phyloP scores from a whole-genome alignment of 2,329 filamentous ascomycete species.

The Laburnicola sp. region DNA sequence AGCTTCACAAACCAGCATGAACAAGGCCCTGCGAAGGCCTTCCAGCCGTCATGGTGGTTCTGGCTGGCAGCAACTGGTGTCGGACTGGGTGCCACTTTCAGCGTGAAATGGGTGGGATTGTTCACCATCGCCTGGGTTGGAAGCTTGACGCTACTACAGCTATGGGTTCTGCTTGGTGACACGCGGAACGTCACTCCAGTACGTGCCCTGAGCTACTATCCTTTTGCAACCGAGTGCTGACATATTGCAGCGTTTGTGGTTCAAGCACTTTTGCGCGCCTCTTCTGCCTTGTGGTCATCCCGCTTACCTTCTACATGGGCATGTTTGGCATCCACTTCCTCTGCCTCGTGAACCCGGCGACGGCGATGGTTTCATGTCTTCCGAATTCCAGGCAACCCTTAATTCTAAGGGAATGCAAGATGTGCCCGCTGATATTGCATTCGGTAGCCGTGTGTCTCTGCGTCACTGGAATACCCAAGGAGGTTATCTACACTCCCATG shows the following conservation, averaged over 20 bases:
- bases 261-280: slow-evolving; percentile 90
- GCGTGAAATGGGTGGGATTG: slow-evolving; percentile 98
- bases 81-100: slow-evolving; percentile 83
- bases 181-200: slow-evolving; percentile 79
- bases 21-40: slow-evolving; percentile 84
- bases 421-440: slow-evolving; percentile 86
- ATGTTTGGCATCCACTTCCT: slow-evolving; percentile 98
- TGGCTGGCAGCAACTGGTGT: slow-evolving; percentile 89
- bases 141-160: slow-evolving; percentile 82
- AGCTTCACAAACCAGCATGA: slow-evolving; percentile 98
- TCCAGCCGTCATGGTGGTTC: slow-evolving; percentile 94
- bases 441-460: slow-evolving; percentile 82
- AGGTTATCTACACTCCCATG: slow-evolving; percentile 94
- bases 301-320: slow-evolving; percentile 85
- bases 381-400: slow-evolving; percentile 95
- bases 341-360: slow-evolving; percentile 91
- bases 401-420: slow-evolving; percentile 97
- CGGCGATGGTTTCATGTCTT: slow-evolving; percentile 99
- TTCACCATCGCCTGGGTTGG: slow-evolving; percentile 99
- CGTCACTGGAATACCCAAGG: slow-evolving; percentile 97
- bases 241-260: slow-evolving; percentile 68
- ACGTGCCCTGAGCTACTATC: slow-evolving; percentile 35
- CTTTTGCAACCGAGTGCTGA: neutral
- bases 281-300: slow-evolving; percentile 91
- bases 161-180: slow-evolving; percentile 94